These are phyloP conservation scores for Vinca minor DNA, from an alignment of 257 asterid species.

Conservation along the genomic window DNA sequence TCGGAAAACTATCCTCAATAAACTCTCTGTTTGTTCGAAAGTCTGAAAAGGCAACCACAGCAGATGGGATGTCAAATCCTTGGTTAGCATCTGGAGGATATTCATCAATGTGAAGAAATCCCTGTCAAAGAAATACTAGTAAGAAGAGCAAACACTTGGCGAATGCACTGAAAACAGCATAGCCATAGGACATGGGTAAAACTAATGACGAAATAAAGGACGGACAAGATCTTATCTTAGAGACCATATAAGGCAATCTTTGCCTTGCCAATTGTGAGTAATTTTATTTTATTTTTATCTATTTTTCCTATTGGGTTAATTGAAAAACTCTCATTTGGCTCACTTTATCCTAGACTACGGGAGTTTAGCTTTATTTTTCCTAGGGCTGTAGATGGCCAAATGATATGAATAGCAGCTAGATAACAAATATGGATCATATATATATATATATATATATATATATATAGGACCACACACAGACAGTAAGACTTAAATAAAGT, in stretches of 20 bases:
- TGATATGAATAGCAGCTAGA: background rate
- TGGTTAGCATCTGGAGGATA: slow-evolving; percentile 99
- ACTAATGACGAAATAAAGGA: background rate
- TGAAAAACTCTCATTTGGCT: background rate
- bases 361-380: background rate
- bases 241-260: background rate
- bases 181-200: background rate
- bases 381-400: background rate
- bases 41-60: slow-evolving; percentile 57
- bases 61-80: slow-evolving; percentile 98
- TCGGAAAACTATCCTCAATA: slow-evolving; percentile 29
- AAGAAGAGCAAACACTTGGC: background rate
- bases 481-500: too few relatives aligned
- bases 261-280: background rate
- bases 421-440: too few relatives aligned
- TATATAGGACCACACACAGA: too few relatives aligned
- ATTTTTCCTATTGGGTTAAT: too few relatives aligned
- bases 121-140: slow-evolving; percentile 34
- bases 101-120: slow-evolving; percentile 92
- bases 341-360: background rate
- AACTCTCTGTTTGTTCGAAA: slow-evolving; percentile 47
- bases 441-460: too few relatives aligned
- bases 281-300: background rate
- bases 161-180: background rate
- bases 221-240: background rate